These are phyloP conservation scores for Aspergillus vadensis DNA, from an alignment of 2,329 filamentous ascomycete species.

Conservation along the genomic window DNA sequence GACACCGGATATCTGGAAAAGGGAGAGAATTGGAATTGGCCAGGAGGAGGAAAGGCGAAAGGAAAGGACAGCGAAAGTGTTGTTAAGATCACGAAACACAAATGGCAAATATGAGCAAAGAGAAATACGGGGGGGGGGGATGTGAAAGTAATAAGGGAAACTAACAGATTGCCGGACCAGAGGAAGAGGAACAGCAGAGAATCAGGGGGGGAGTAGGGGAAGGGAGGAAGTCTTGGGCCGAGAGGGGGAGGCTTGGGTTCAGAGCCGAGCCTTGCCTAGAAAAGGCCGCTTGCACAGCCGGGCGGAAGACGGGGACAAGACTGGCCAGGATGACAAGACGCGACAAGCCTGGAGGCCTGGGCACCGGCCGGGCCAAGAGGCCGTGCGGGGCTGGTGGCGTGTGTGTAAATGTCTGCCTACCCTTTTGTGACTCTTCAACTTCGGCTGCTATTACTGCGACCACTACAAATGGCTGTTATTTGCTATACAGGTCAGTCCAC, in stretches of 20 bases:
- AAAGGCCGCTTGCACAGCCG: constrained; percentile 33
- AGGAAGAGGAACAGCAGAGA: constrained; percentile 6
- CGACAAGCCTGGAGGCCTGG: constrained; percentile 3
- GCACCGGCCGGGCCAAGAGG: constrained; percentile 35
- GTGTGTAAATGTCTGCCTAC: not conserved
- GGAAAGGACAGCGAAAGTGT: not conserved
- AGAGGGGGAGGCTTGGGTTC: constrained; percentile 24
- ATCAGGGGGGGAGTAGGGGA: constrained; percentile 16
- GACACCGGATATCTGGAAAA: constrained; percentile 9
- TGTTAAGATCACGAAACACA: not conserved
- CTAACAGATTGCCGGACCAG: constrained; percentile 10
- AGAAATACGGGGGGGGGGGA: not conserved
- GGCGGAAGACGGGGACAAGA: constrained; percentile 35
- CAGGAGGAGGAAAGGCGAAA: constrained; percentile 13
- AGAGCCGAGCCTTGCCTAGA: constrained; percentile 40
- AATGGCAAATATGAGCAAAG: not conserved
- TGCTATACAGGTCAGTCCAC: too few species aligned
- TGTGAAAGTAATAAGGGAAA: constrained; percentile 9
- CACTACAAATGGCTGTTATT: too few species aligned
- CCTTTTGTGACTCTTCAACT: not conserved
- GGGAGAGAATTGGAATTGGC: constrained; percentile 6
- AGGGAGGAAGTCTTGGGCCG: constrained; percentile 22
- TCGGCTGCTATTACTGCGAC: too few species aligned
- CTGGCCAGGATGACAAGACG: constrained; percentile 28
- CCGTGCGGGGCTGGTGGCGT: constrained; percentile 25